phyloP scores from a whole-genome alignment of 208 protist genomes.

The Leishmania gerbilli region DNA sequence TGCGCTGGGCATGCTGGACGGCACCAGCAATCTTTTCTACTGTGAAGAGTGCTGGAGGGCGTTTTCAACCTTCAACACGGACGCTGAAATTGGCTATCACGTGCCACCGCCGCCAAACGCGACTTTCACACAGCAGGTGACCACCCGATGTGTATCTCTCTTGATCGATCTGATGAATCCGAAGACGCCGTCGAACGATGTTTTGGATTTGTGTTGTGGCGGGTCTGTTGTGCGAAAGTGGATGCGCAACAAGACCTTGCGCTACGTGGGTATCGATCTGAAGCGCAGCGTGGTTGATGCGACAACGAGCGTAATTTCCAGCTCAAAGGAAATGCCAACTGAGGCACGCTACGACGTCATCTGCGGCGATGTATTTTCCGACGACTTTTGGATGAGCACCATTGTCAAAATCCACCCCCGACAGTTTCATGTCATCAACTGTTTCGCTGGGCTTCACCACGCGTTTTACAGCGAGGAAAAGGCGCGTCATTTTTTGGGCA shows the following conservation, averaged over 20 bases:
- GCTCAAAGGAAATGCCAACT: constrained; percentile 38
- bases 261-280: constrained; percentile 82
- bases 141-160: constrained; percentile 68
- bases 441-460: constrained; percentile 78
- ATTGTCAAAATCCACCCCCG: constrained; percentile 77
- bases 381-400: constrained; percentile 73
- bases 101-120: constrained; percentile 75
- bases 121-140: constrained; percentile 76
- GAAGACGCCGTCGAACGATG: constrained; percentile 78
- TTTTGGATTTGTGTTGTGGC: constrained; percentile 87
- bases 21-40: constrained; percentile 69
- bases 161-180: constrained; percentile 77
- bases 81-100: constrained; percentile 73
- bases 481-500: constrained; percentile 66
- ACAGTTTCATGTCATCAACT: constrained; percentile 85
- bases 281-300: constrained; percentile 63
- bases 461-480: constrained; percentile 67
- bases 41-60: constrained; percentile 81
- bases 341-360: constrained; percentile 67
- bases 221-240: constrained; percentile 80
- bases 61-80: constrained; percentile 66
- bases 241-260: constrained; percentile 77
- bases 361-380: constrained; percentile 78
- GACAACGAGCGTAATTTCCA: constrained; percentile 40
- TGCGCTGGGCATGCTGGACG: constrained; percentile 66